Conservation (phyloP, 2,329 filamentous ascomycete genomes). For the Monascus ruber region DNA sequence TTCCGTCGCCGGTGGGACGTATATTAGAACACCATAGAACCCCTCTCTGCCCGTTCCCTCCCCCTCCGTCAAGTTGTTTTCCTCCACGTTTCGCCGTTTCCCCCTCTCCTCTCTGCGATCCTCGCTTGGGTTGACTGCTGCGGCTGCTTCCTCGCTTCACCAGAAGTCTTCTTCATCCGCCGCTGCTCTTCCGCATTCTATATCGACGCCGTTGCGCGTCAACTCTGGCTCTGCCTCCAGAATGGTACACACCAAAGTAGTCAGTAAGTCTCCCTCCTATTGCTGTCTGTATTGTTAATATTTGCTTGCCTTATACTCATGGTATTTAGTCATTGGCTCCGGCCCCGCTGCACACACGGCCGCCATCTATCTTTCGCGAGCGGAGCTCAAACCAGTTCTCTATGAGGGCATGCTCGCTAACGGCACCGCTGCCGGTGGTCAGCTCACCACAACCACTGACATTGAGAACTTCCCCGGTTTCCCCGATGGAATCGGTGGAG, state of each 20-base stretch:
- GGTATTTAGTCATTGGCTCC: conserved; percentile 62
- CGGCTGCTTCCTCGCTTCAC: conserved; percentile 58
- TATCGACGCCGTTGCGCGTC: conserved; percentile 31
- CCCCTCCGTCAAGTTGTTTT: conserved; percentile 73
- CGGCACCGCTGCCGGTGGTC: conserved; percentile 88
- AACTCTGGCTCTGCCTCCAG: conserved; percentile 28
- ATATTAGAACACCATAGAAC: conserved; percentile 1
- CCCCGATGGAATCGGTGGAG: conserved; percentile 74
- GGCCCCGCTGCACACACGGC: conserved; percentile 96
- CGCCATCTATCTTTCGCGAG: conserved; percentile 88
- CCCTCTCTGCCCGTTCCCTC: conserved; percentile 3
- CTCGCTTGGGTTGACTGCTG: conserved; percentile 58
- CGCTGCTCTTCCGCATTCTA: conserved; percentile 20
- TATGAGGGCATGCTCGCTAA: conserved; percentile 98
- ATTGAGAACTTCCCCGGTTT: conserved; percentile 98
- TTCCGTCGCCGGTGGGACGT: not conserved
- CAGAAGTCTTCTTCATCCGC: conserved; percentile 41
- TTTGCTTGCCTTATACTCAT: conserved; percentile 3
- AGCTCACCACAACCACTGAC: conserved; percentile 96
- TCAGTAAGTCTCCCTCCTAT: conserved; percentile 50
- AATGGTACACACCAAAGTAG: conserved; percentile 86
- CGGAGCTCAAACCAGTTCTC: conserved; percentile 85
- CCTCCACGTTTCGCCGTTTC: conserved; percentile 62
- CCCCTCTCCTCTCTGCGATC: conserved; percentile 55
- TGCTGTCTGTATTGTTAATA: not conserved